These are phyloP conservation scores for Borovskyia barvae DNA, from an alignment of 208 protist species.

Conservation along the genomic window DNA sequence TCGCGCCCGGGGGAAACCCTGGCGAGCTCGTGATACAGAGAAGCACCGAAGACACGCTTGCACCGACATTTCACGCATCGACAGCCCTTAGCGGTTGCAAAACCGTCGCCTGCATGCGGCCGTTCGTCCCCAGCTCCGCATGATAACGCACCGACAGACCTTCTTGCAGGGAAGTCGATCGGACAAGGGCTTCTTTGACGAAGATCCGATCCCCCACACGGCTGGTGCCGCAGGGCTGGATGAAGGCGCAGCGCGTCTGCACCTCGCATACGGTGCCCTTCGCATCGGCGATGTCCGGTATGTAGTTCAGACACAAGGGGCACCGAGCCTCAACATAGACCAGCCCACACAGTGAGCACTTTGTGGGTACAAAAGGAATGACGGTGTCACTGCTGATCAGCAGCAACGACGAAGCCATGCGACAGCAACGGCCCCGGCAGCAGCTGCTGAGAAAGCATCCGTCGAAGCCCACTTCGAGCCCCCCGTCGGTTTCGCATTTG, in stretches of 20 bases:
- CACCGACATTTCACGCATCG: not conserved
- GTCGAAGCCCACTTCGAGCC: too few relatives aligned
- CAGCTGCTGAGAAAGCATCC: too few relatives aligned
- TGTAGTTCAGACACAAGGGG: conserved; percentile 58
- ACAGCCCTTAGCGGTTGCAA: conserved; percentile 3
- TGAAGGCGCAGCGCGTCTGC: conserved; percentile 45
- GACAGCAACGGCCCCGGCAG: too few relatives aligned
- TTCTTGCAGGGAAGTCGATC: conserved; percentile 7
- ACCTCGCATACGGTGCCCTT: conserved; percentile 63
- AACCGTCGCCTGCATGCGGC: conserved; percentile 19
- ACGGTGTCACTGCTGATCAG: conserved; percentile 7
- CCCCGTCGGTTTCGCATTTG: too few relatives aligned
- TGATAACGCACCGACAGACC: conserved; percentile 22
- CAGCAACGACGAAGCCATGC: too few relatives aligned
- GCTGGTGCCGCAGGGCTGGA: conserved; percentile 52
- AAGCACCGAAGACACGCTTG: too few relatives aligned
- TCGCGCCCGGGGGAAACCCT: too few relatives aligned
- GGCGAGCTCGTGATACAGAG: too few relatives aligned
- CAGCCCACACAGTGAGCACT: conserved; percentile 56
- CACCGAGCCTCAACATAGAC: conserved; percentile 76
- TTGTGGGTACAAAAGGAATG: conserved; percentile 63
- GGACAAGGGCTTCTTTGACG: conserved; percentile 15
- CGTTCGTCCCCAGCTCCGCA: conserved; percentile 15
- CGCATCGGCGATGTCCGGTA: conserved; percentile 32
- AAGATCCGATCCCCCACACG: conserved; percentile 47